Conservation (phyloP, 1,139 yeast genomes). For the Yamadazyma sp. region DNA sequence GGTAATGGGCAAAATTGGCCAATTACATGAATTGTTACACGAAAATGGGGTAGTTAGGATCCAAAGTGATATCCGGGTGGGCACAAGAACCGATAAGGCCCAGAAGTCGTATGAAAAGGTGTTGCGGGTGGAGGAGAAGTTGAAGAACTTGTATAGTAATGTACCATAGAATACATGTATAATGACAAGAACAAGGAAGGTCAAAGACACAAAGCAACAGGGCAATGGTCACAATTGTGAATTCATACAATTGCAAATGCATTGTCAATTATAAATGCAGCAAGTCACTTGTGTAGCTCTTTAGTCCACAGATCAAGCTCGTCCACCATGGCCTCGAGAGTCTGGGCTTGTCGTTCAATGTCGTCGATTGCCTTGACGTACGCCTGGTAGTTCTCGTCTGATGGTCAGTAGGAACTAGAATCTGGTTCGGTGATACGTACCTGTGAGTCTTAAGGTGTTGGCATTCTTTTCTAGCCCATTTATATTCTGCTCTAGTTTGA, state of each 20-base stretch:
- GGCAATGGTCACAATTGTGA: too few relatives aligned
- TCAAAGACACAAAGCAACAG: too few relatives aligned
- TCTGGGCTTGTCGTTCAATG: conserved; percentile 47
- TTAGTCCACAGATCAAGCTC: conserved; percentile 65
- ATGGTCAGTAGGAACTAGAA: conserved; percentile 11
- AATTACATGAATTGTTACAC: conserved; percentile 71
- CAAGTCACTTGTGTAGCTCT: conserved; percentile 26
- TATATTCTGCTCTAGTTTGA: conserved; percentile 52
- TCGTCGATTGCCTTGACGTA: conserved; percentile 31
- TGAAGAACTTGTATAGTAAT: conserved; percentile 23
- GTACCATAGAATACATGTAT: conserved; percentile 12
- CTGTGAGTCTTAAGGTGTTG: conserved; percentile 24
- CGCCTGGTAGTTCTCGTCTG: conserved; percentile 32
- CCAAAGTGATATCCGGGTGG: conserved; percentile 83
- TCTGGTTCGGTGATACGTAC: conserved; percentile 26
- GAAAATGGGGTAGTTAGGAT: conserved; percentile 67
- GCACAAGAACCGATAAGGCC: conserved; percentile 70
- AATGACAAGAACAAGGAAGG: neutral
- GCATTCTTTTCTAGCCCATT: conserved; percentile 37
- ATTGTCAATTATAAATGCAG: too few relatives aligned
- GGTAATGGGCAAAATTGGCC: conserved; percentile 78
- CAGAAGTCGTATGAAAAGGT: conserved; percentile 71
- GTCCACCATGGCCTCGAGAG: conserved; percentile 43
- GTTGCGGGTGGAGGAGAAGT: conserved; percentile 55
- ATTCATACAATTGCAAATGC: too few relatives aligned